phyloP scores from a whole-genome alignment of 1,284 basidiomycete species.

The Meira nashicola region DNA sequence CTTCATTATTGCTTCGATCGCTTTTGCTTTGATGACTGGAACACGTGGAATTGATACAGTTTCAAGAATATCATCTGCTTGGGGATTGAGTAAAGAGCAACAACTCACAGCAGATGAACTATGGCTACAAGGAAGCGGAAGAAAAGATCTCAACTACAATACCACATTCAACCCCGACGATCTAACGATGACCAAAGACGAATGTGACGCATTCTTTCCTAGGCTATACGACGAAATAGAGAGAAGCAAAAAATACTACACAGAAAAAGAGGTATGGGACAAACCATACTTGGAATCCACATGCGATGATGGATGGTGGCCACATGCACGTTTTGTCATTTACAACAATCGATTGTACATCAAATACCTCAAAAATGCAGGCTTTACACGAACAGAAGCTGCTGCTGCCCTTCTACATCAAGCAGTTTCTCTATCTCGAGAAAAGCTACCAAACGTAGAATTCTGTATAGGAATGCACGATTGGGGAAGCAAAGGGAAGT shows the following conservation, averaged over 20 bases:
- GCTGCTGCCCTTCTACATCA: slow-evolving; percentile 37
- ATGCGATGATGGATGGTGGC: slow-evolving; percentile 42
- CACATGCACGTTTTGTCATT: slow-evolving; percentile 42
- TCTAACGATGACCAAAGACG: slow-evolving; percentile 39
- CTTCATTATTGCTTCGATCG: too few relatives aligned
- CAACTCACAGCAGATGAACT: slow-evolving; percentile 14
- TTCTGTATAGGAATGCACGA: slow-evolving; percentile 45
- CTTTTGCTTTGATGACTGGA: too few relatives aligned
- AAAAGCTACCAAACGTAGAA: slow-evolving; percentile 48
- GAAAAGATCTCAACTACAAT: slow-evolving; percentile 25
- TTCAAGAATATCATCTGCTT: slow-evolving; percentile 4
- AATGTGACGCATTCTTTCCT: slow-evolving; percentile 48
- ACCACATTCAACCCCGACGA: slow-evolving; percentile 46
- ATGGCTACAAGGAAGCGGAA: slow-evolving; percentile 29
- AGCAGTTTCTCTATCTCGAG: slow-evolving; percentile 29
- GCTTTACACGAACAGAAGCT: slow-evolving; percentile 33
- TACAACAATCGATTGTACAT: slow-evolving; percentile 45
- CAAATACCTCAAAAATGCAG: slow-evolving; percentile 38
- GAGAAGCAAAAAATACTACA: slow-evolving; percentile 31
- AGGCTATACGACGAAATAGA: slow-evolving; percentile 44
- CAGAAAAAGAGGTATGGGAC: slow-evolving; percentile 19
- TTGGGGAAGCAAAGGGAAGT: slow-evolving; percentile 45
- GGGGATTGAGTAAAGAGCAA: neutral
- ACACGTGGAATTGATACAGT: neutral
- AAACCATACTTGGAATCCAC: slow-evolving; percentile 4